Percentiles rank a stretch among this genome's conserved stretches.
Conservation (phyloP, 495 filamentous ascomycete genomes). For the Penicillium samsonianum region DNA sequence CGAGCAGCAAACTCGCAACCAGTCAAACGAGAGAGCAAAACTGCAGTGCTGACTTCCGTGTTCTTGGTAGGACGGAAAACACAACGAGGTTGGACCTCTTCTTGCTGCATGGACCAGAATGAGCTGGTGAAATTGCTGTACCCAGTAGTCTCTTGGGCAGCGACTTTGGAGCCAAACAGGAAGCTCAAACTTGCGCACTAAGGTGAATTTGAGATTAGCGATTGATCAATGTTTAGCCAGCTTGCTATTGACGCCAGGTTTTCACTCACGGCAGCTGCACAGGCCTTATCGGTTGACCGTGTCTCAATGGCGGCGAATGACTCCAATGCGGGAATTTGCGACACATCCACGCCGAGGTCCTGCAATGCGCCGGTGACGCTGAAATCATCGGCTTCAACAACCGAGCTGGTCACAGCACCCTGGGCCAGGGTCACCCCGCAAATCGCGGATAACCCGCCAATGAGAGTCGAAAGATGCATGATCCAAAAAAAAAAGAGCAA, state of each 20-base stretch:
- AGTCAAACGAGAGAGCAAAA: slow-evolving; percentile 22
- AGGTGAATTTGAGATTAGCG: background rate
- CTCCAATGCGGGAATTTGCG: slow-evolving; percentile 20
- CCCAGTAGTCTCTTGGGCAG: slow-evolving; percentile 9
- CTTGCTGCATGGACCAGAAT: slow-evolving; percentile 54
- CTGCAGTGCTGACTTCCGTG: slow-evolving; percentile 25
- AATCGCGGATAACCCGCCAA: slow-evolving; percentile 16
- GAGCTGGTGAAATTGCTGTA: slow-evolving; percentile 27
- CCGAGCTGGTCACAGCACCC: background rate
- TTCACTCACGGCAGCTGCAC: slow-evolving; percentile 18
- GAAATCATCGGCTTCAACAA: slow-evolving; percentile 18
- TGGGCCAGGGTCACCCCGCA: slow-evolving; percentile 7
- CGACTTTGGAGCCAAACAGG: slow-evolving; percentile 20
- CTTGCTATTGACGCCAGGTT: too few relatives aligned
- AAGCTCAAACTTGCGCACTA: slow-evolving; percentile 23
- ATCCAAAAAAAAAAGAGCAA: background rate
- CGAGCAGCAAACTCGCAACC: slow-evolving; percentile 44
- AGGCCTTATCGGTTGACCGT: slow-evolving; percentile 16
- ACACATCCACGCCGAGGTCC: slow-evolving; percentile 19
- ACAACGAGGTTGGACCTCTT: slow-evolving; percentile 30
- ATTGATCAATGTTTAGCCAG: background rate
- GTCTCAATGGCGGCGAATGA: slow-evolving; percentile 10
- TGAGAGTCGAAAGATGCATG: slow-evolving; percentile 13
- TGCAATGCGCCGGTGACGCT: slow-evolving; percentile 17
- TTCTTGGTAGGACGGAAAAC: slow-evolving; percentile 27